Conservation (phyloP, 495 filamentous ascomycete genomes). For the Ascobolus immersus region DNA sequence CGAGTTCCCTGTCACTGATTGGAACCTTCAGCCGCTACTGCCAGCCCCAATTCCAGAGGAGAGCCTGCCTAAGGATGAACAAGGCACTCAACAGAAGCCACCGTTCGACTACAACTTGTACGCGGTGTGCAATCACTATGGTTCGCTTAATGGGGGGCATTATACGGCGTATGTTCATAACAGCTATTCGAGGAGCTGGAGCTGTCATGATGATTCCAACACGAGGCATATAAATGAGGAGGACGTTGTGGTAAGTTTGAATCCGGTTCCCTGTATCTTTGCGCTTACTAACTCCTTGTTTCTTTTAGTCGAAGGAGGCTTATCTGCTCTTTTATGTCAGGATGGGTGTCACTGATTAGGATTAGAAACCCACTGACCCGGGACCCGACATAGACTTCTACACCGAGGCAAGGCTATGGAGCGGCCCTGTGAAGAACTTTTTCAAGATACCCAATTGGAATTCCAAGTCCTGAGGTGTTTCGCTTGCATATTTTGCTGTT, state of each 20-base stretch:
- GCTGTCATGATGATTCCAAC: conserved; percentile 37
- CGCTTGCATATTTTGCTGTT: too few relatives aligned
- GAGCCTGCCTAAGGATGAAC: conserved; percentile 13
- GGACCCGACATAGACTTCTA: too few relatives aligned
- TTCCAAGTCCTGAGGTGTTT: too few relatives aligned
- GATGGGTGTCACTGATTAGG: conserved; percentile 10
- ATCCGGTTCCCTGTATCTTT: neutral
- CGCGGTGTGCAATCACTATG: conserved; percentile 42
- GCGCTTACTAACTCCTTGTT: conserved; percentile 5
- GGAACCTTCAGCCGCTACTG: conserved; percentile 38
- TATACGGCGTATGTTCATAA: conserved; percentile 43
- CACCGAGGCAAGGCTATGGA: too few relatives aligned
- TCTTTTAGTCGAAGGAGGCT: conserved; percentile 12
- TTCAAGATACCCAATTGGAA: too few relatives aligned
- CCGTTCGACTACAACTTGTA: conserved; percentile 51
- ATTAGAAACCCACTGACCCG: too few relatives aligned
- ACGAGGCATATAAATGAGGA: conserved; percentile 15
- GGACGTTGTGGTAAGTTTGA: conserved; percentile 14
- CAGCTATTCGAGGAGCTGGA: conserved; percentile 33
- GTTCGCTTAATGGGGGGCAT: conserved; percentile 39
- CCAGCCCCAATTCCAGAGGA: conserved; percentile 16
- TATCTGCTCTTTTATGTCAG: conserved; percentile 15
- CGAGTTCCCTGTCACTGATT: conserved; percentile 37
- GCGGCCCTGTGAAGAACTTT: too few relatives aligned
- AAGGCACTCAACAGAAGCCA: conserved; percentile 24